A percentile compares a stretch with the other conserved stretches of the same genome.
Evolutionary conservation across 2,329 filamentous ascomycete genomes (phyloP).

Genomic region (Microsporum ferrugineum): DNA sequence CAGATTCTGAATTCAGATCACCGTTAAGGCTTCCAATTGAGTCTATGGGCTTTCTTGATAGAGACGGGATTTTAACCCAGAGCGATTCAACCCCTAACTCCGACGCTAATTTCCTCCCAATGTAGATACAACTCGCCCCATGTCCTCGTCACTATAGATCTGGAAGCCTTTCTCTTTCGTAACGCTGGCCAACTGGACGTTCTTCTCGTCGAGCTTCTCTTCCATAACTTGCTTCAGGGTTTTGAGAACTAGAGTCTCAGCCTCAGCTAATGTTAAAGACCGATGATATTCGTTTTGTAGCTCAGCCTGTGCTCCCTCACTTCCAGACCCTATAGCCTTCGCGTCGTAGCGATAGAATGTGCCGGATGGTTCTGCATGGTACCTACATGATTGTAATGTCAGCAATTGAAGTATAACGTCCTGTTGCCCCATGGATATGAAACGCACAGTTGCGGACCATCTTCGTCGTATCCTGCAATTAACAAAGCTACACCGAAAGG

Average conservation of each 20-base stretch:
- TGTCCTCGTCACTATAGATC: conserved; percentile 97
- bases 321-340: conserved; percentile 95
- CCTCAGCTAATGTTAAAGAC: conserved; percentile 83
- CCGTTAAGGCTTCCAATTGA: background rate
- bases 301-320: conserved; percentile 93
- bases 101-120: conserved; percentile 33
- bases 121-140: conserved; percentile 82
- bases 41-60: conserved; percentile 2
- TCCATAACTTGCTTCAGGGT: conserved; percentile 99
- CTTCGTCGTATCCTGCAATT: conserved; percentile 94
- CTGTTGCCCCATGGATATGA: background rate
- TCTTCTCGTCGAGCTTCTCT: conserved; percentile 98
- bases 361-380: conserved; percentile 93
- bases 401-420: background rate
- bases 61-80: background rate
- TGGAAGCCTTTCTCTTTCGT: conserved; percentile 96
- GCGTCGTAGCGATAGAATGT: conserved; percentile 99
- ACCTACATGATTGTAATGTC: conserved; percentile 38
- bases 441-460: conserved; percentile 74
- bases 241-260: conserved; percentile 91
- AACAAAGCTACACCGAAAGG: conserved; percentile 93
- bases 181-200: conserved; percentile 94
- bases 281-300: conserved; percentile 98
- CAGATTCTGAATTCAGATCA: background rate
- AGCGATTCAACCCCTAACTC: background rate